Evolutionary conservation across 345 rosid species (phyloP).

Genomic region (Limnanthes douglasii): DNA sequence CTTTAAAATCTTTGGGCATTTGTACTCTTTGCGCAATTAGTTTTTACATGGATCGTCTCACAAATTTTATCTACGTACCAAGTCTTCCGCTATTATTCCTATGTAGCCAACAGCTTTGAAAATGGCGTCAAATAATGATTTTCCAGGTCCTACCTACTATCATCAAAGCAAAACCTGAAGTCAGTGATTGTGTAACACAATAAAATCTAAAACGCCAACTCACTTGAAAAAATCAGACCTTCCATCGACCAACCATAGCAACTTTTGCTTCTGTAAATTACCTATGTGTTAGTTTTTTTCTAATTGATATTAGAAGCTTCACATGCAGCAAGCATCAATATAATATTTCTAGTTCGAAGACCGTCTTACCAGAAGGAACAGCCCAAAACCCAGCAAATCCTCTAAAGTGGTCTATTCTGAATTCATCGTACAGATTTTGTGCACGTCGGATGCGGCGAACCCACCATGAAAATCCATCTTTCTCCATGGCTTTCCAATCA

Average conservation of each 20-base stretch:
- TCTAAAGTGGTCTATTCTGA: slow-evolving; percentile 93
- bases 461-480: slow-evolving; percentile 88
- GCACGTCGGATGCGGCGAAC: slow-evolving; percentile 58
- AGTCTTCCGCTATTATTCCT: slow-evolving; percentile 81
- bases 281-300: slow-evolving; percentile 4
- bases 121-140: slow-evolving; percentile 72
- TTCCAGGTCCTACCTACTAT: slow-evolving; percentile 92
- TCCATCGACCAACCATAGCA: slow-evolving; percentile 78
- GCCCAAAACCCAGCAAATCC: slow-evolving; percentile 99
- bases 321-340: slow-evolving; percentile 1
- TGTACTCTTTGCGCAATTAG: too few relatives aligned
- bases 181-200: slow-evolving; percentile 8
- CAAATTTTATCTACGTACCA: slow-evolving; percentile 36
- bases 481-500: slow-evolving; percentile 91
- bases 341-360: slow-evolving; percentile 6
- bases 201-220: slow-evolving; percentile 7
- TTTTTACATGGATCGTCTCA: background rate
- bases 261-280: slow-evolving; percentile 64
- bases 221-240: slow-evolving; percentile 27
- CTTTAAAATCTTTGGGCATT: too few relatives aligned
- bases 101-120: slow-evolving; percentile 50
- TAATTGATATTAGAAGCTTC: slow-evolving; percentile 1
- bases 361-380: slow-evolving; percentile 62
- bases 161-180: slow-evolving; percentile 20
- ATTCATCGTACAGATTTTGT: slow-evolving; percentile 64